These are phyloP conservation scores for Fistulina hepatica DNA, from an alignment of 1,284 basidiomycete species.

Conservation along the genomic window DNA sequence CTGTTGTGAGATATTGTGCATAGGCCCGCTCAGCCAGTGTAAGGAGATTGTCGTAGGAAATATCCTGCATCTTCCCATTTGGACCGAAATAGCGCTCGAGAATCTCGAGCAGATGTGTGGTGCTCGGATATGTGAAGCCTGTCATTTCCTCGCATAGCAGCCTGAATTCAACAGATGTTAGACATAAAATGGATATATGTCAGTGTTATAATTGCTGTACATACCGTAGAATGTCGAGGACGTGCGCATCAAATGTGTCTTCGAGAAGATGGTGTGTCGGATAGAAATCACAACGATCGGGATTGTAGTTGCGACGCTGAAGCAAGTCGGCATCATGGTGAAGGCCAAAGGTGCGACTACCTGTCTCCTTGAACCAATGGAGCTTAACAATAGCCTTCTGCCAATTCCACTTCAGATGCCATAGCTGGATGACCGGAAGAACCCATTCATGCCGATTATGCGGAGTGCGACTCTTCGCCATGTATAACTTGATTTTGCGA, in stretches of 20 bases:
- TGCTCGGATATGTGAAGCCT: too few species aligned
- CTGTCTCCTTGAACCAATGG: conserved; percentile 5
- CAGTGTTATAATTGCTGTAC: background rate
- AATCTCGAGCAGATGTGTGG: background rate
- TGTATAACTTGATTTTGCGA: conserved; percentile 11
- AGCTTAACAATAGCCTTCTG: conserved; percentile 8
- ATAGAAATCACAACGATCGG: conserved; percentile 14
- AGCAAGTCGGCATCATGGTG: conserved; percentile 1
- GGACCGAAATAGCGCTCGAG: background rate
- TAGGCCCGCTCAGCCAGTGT: background rate
- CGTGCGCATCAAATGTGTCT: conserved; percentile 10
- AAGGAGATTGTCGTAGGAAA: conserved; percentile 2
- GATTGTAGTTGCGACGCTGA: conserved; percentile 11
- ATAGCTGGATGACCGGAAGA: conserved; percentile 7
- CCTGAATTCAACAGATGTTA: background rate
- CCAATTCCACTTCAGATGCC: conserved; percentile 11
- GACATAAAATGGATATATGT: background rate
- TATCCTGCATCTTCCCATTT: background rate
- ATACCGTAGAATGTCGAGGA: conserved; percentile 7
- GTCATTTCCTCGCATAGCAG: conserved; percentile 6
- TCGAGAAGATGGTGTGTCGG: conserved; percentile 11
- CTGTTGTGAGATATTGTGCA: conserved; percentile 2
- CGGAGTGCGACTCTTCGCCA: background rate
- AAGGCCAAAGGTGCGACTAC: conserved; percentile 5
- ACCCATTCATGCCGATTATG: conserved; percentile 8